Percentiles rank a stretch among this genome's conserved stretches.
phyloP scores from a whole-genome alignment of 2,329 filamentous ascomycete species.

The Aurifilum marmelostoma region DNA sequence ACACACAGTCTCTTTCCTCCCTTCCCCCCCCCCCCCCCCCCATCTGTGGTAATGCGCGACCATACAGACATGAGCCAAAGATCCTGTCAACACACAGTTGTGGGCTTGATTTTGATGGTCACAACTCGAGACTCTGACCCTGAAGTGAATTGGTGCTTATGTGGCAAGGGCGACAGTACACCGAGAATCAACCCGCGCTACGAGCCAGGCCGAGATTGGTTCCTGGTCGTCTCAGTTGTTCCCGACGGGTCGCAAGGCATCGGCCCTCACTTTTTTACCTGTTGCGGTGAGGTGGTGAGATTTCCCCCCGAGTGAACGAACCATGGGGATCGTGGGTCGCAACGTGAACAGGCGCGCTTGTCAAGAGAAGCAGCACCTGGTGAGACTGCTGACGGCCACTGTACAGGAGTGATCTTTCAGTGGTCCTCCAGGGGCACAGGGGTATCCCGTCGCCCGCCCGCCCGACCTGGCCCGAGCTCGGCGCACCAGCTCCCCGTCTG shows the following conservation, averaged over 20 bases:
- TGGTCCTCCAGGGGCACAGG: not conserved
- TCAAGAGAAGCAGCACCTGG: not conserved
- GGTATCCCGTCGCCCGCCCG: not conserved
- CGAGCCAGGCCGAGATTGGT: not conserved
- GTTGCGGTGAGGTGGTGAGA: not conserved
- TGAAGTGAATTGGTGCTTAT: not conserved
- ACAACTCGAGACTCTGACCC: slow-evolving; percentile 4
- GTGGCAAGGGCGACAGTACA: slow-evolving; percentile 7
- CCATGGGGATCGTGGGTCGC: not conserved
- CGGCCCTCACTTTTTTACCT: not conserved
- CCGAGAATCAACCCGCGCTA: not conserved
- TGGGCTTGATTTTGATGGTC: not conserved
- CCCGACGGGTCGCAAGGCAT: not conserved
- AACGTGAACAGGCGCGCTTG: not conserved
- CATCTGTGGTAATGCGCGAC: not conserved
- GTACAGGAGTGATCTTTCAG: not conserved
- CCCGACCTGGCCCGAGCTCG: slow-evolving; percentile 7
- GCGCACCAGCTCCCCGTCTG: not conserved
- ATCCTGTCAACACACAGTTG: slow-evolving; percentile 5
- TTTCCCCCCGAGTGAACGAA: not conserved
- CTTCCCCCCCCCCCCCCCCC: too few relatives aligned
- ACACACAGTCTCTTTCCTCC: not conserved
- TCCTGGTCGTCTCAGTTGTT: not conserved
- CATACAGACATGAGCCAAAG: not conserved
- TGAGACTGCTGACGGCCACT: not conserved